phyloP scores from a whole-genome alignment of 352 stramenopile species.

The Phytophthora pisi region DNA sequence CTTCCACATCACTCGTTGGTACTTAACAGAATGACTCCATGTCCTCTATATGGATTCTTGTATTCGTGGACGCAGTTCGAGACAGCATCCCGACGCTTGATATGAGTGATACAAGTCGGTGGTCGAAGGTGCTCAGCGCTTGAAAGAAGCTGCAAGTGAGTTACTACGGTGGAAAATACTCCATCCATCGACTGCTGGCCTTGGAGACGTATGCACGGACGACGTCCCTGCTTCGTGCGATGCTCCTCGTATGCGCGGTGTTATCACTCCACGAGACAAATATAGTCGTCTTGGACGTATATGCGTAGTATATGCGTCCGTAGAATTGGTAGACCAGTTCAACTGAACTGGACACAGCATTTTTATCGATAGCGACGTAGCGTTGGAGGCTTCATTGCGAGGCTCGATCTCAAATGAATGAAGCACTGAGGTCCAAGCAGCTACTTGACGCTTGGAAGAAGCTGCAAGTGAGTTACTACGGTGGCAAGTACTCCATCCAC shows the following conservation, averaged over 20 bases:
- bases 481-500: neutral
- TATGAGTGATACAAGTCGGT: neutral
- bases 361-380: too few relatives aligned
- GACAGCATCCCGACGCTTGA: neutral
- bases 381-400: too few relatives aligned
- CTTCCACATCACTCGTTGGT: too few relatives aligned
- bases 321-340: too few relatives aligned
- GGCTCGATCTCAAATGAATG: neutral
- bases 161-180: slow-evolving; percentile 30
- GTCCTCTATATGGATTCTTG: too few relatives aligned
- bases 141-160: slow-evolving; percentile 27
- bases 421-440: neutral
- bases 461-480: slow-evolving; percentile 1
- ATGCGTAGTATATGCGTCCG: too few relatives aligned
- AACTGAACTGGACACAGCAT: too few relatives aligned
- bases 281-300: too few relatives aligned
- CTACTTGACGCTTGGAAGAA: neutral
- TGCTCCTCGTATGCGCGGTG: neutral
- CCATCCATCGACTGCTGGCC: slow-evolving; percentile 26
- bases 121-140: neutral
- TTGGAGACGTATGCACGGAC: slow-evolving; percentile 15
- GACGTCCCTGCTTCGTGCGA: slow-evolving; percentile 2
- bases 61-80: too few relatives aligned
- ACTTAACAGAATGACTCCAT: too few relatives aligned
- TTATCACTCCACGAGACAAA: too few relatives aligned